A percentile compares a stretch with the other conserved stretches of the same genome.
These are phyloP conservation scores for Erigeron canadensis DNA, from an alignment of 129 eudicot species.

Conservation along the genomic window DNA sequence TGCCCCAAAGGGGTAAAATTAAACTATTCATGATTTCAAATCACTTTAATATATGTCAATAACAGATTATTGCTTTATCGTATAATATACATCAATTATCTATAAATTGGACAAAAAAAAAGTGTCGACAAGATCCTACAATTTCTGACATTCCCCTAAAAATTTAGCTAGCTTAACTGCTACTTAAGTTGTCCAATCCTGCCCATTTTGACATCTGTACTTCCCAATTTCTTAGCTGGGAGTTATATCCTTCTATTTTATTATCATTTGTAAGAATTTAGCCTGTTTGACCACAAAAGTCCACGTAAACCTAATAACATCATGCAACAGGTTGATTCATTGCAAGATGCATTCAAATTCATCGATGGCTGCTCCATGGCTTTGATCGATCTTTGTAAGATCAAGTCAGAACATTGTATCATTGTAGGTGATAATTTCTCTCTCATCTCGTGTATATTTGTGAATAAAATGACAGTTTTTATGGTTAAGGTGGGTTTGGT, in stretches of 20 bases:
- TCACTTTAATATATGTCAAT: too few relatives aligned
- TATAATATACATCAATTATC: background rate
- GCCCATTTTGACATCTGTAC: background rate
- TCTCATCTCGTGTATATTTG: slow-evolving; percentile 35
- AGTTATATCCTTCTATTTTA: background rate
- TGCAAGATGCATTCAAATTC: slow-evolving; percentile 13
- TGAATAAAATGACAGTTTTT: slow-evolving; percentile 35
- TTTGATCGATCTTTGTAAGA: background rate
- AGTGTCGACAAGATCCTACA: too few relatives aligned
- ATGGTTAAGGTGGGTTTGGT: slow-evolving; percentile 23
- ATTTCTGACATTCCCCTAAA: background rate
- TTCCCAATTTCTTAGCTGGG: background rate
- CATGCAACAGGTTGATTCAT: slow-evolving; percentile 31
- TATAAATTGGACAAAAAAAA: background rate
- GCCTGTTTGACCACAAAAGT: slow-evolving; percentile 6
- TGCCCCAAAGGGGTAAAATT: background rate
- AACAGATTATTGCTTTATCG: too few relatives aligned
- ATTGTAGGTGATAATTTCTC: slow-evolving; percentile 25
- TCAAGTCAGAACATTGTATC: slow-evolving; percentile 9
- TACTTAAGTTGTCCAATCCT: background rate
- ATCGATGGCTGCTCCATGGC: background rate
- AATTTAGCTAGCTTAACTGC: background rate
- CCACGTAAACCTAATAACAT: slow-evolving; percentile 3
- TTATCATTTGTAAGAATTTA: background rate
- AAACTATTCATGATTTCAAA: background rate